These are phyloP conservation scores for Turritis glabra DNA, from an alignment of 345 rosid species.

Conservation along the genomic window DNA sequence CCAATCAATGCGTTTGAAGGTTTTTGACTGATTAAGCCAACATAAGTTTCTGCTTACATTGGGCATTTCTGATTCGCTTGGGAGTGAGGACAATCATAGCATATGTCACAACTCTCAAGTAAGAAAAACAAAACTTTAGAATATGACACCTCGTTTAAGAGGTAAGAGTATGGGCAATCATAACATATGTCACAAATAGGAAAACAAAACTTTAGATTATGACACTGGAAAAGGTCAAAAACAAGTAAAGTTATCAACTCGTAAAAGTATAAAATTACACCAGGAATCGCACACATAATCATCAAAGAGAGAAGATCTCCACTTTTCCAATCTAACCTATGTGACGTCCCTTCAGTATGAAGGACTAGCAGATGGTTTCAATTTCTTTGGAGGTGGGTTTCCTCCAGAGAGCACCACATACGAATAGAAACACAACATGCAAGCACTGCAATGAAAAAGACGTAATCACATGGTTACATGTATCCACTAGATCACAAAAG, in stretches of 20 bases:
- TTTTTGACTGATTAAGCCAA: not conserved
- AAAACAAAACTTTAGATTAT: not conserved
- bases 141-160: no score
- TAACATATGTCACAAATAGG: not conserved
- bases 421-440: constrained; percentile 75
- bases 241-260: not conserved
- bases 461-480: not conserved
- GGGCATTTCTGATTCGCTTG: not conserved
- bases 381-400: constrained; percentile 94
- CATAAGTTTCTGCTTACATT: not conserved
- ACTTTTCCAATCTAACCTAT: not conserved
- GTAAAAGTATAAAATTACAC: constrained; percentile 23
- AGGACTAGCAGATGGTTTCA: constrained; percentile 48
- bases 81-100: not conserved
- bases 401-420: constrained; percentile 89
- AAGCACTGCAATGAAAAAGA: constrained; percentile 53
- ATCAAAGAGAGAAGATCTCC: constrained; percentile 8
- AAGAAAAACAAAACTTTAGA: not conserved
- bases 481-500: not conserved
- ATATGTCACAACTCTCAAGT: not conserved
- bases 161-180: not conserved
- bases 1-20: not conserved
- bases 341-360: constrained; percentile 33
- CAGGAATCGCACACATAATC: not conserved
- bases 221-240: not conserved